phyloP scores from a whole-genome alignment of 176 grass and related monocot genomes.

The Phoenix dactylifera region DNA sequence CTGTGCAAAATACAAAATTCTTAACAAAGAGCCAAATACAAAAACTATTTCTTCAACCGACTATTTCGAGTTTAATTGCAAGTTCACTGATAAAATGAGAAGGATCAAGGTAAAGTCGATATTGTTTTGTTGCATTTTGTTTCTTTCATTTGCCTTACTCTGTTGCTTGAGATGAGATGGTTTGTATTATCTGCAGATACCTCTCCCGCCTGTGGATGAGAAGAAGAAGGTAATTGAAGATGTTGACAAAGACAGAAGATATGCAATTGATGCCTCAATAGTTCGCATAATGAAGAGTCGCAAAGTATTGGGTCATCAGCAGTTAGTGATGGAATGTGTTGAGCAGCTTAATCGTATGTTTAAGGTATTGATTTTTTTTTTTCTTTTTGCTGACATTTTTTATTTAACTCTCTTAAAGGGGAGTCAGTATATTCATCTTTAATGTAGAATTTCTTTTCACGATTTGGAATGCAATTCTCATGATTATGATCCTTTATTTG shows the following conservation, averaged over 20 bases:
- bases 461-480: too few relatives aligned
- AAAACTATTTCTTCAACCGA: constrained; percentile 9
- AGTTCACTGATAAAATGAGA: constrained; percentile 88
- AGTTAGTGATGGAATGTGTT: constrained; percentile 80
- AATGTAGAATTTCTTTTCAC: too few relatives aligned
- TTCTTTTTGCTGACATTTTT: not conserved
- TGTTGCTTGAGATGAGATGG: not conserved
- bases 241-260: constrained; percentile 87
- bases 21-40: constrained; percentile 10
- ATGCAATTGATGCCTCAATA: constrained; percentile 95
- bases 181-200: constrained; percentile 34
- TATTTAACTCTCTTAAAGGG: not conserved
- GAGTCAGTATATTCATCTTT: too few relatives aligned
- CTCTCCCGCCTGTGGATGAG: constrained; percentile 87
- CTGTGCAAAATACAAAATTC: constrained; percentile 13
- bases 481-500: too few relatives aligned
- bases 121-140: constrained; percentile 1
- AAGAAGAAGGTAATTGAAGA: constrained; percentile 99
- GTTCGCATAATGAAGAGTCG: constrained; percentile 98
- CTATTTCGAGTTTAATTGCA: constrained; percentile 81
- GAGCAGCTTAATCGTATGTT: constrained; percentile 95
- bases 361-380: constrained; percentile 39
- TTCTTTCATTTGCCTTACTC: too few relatives aligned
- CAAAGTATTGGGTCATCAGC: constrained; percentile 81
- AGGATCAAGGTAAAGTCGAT: constrained; percentile 70